Conservation (phyloP, 768 basidiomycete genomes). For the Paxillus ammoniavirescens region DNA sequence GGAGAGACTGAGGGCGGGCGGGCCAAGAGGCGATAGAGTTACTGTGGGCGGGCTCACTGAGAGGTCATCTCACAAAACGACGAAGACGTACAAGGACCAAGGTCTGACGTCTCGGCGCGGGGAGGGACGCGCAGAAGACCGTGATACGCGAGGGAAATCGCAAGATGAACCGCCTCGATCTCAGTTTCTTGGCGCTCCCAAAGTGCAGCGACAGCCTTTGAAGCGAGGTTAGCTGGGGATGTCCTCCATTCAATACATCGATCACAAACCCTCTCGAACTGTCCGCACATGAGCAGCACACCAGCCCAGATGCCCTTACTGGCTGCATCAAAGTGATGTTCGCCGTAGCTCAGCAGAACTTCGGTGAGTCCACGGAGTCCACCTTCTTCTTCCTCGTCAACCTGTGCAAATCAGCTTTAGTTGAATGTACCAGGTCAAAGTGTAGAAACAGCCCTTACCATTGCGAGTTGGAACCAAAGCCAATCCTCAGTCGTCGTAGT, state of each 20-base stretch:
- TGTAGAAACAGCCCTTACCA: slow-evolving; percentile 44
- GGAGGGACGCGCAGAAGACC: slow-evolving; percentile 85
- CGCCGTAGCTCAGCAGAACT: slow-evolving; percentile 72
- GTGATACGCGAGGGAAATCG: slow-evolving; percentile 89
- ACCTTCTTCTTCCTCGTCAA: slow-evolving; percentile 80
- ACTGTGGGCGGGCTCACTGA: slow-evolving; percentile 42
- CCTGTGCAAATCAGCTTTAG: slow-evolving; percentile 35
- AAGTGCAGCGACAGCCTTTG: slow-evolving; percentile 83
- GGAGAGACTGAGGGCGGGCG: slow-evolving; percentile 76
- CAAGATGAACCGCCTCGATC: slow-evolving; percentile 92
- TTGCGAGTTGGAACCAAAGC: slow-evolving; percentile 95
- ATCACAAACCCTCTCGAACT: slow-evolving; percentile 81
- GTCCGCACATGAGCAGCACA: slow-evolving; percentile 86
- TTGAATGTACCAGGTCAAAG: background rate
- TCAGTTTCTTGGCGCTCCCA: slow-evolving; percentile 87
- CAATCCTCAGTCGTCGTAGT: slow-evolving; percentile 96
- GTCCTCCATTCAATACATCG: background rate
- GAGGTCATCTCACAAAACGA: background rate
- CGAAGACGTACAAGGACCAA: slow-evolving; percentile 65
- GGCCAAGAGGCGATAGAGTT: slow-evolving; percentile 61
- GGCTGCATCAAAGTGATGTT: slow-evolving; percentile 74
- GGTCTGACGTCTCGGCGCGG: slow-evolving; percentile 78
- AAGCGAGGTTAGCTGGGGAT: background rate
- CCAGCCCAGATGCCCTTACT: slow-evolving; percentile 75
- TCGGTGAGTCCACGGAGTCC: slow-evolving; percentile 75